phyloP scores from a whole-genome alignment of 106 monocot species.

The Vanilla planifolia region DNA sequence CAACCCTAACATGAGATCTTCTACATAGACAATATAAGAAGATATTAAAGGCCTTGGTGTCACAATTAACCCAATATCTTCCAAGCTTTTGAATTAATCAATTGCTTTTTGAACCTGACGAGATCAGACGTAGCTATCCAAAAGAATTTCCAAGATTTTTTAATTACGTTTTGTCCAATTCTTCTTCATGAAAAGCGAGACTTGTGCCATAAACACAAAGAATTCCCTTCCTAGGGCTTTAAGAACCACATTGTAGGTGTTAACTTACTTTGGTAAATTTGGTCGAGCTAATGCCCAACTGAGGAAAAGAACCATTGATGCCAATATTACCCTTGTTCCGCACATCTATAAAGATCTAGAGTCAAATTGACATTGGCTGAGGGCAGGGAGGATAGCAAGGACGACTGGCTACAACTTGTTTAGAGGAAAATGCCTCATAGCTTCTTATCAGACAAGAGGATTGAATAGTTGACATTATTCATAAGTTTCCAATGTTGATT shows the following conservation, averaged over 20 bases:
- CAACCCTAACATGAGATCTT: slow-evolving; percentile 63
- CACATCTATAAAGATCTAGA: slow-evolving; percentile 49
- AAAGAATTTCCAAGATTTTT: slow-evolving; percentile 41
- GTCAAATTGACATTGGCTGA: slow-evolving; percentile 53
- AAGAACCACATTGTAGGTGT: slow-evolving; percentile 53
- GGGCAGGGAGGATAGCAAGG: slow-evolving; percentile 54
- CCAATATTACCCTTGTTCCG: slow-evolving; percentile 56
- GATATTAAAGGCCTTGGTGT: slow-evolving; percentile 35
- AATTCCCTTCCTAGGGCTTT: slow-evolving; percentile 79
- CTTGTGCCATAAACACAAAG: slow-evolving; percentile 44
- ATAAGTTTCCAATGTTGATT: not conserved
- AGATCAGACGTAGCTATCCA: slow-evolving; percentile 55
- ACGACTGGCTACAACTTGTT: slow-evolving; percentile 39
- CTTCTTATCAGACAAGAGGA: slow-evolving; percentile 60
- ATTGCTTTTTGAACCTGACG: slow-evolving; percentile 56
- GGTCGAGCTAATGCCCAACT: slow-evolving; percentile 68
- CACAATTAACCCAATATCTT: slow-evolving; percentile 39
- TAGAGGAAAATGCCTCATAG: slow-evolving; percentile 77
- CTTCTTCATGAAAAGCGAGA: slow-evolving; percentile 46
- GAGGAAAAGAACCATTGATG: slow-evolving; percentile 75
- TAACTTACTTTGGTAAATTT: slow-evolving; percentile 16
- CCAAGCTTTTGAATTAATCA: slow-evolving; percentile 43
- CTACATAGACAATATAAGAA: slow-evolving; percentile 59
- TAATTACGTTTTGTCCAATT: slow-evolving; percentile 36
- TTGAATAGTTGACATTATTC: not conserved